phyloP scores from a whole-genome alignment of 2,329 filamentous ascomycete species.

The Fusarium fujikuroi region DNA sequence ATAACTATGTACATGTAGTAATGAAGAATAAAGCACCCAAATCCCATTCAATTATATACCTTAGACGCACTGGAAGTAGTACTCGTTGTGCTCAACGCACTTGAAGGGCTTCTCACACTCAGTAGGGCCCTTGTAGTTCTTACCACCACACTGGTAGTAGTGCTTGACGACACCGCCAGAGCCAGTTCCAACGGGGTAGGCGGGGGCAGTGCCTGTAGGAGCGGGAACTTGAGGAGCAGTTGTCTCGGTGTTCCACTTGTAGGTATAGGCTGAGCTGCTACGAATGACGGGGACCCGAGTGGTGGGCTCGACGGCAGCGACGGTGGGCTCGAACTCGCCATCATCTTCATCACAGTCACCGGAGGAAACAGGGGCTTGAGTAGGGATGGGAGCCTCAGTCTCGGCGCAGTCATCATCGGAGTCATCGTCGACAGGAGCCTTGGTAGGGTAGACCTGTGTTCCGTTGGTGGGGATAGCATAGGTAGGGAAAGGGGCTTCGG shows the following conservation, averaged over 20 bases:
- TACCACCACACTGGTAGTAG: constrained; percentile 40
- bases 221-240: neutral
- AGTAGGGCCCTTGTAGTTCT: constrained; percentile 33
- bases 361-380: neutral
- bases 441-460: constrained; percentile 14
- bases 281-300: constrained; percentile 36
- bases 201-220: constrained; percentile 25
- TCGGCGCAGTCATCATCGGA: constrained; percentile 24
- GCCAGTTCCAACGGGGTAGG: constrained; percentile 23
- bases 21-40: neutral
- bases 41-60: neutral
- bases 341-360: constrained; percentile 6
- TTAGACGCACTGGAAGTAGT: constrained; percentile 38
- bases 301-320: neutral
- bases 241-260: constrained; percentile 39
- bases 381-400: neutral
- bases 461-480: constrained; percentile 30
- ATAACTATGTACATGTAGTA: constrained; percentile 34
- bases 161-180: constrained; percentile 14
- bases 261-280: constrained; percentile 29
- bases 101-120: constrained; percentile 36
- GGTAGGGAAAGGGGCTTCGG: constrained; percentile 24
- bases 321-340: constrained; percentile 3
- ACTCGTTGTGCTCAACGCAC: constrained; percentile 34
- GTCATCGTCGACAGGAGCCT: constrained; percentile 2